These are phyloP conservation scores for Aspergillus ochraceoroseus DNA, from an alignment of 2,329 filamentous ascomycete species.

Conservation along the genomic window DNA sequence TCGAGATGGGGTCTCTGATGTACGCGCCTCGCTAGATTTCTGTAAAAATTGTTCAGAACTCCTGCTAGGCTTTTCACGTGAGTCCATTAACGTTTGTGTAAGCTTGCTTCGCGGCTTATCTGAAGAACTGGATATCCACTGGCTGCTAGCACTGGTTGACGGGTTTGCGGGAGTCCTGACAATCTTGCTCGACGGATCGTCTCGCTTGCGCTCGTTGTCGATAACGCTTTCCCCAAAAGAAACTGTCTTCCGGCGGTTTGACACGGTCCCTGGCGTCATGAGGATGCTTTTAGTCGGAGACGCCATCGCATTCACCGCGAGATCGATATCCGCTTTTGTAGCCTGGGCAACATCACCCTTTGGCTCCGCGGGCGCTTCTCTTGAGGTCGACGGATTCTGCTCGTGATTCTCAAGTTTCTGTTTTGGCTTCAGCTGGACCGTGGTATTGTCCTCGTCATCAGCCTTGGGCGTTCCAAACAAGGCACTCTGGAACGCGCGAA, in stretches of 20 bases:
- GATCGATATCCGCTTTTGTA: constrained; percentile 23
- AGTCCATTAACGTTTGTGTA: constrained; percentile 40
- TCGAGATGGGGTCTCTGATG: constrained; percentile 15
- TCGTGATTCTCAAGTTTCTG: constrained; percentile 19
- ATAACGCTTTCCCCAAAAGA: constrained; percentile 56
- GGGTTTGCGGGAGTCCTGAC: constrained; percentile 46
- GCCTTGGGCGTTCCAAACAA: constrained; percentile 60
- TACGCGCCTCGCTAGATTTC: constrained; percentile 13
- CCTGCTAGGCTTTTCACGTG: constrained; percentile 35
- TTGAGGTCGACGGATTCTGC: constrained; percentile 20
- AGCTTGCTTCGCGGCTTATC: constrained; percentile 40
- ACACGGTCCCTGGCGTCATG: constrained; percentile 57
- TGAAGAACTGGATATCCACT: constrained; percentile 37
- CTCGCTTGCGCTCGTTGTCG: constrained; percentile 52
- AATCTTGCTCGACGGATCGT: constrained; percentile 41
- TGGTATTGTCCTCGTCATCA: constrained; percentile 38
- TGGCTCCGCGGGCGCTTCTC: constrained; percentile 21
- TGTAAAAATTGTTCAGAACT: constrained; percentile 19
- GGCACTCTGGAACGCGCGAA: constrained; percentile 62
- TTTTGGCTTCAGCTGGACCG: constrained; percentile 17
- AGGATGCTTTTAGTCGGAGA: constrained; percentile 60
- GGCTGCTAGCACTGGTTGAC: constrained; percentile 46
- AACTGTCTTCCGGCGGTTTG: constrained; percentile 56
- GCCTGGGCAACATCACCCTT: constrained; percentile 21
- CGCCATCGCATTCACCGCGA: constrained; percentile 30